phyloP scores from a whole-genome alignment of 768 basidiomycete genomes.

The Roridomyces roridus region DNA sequence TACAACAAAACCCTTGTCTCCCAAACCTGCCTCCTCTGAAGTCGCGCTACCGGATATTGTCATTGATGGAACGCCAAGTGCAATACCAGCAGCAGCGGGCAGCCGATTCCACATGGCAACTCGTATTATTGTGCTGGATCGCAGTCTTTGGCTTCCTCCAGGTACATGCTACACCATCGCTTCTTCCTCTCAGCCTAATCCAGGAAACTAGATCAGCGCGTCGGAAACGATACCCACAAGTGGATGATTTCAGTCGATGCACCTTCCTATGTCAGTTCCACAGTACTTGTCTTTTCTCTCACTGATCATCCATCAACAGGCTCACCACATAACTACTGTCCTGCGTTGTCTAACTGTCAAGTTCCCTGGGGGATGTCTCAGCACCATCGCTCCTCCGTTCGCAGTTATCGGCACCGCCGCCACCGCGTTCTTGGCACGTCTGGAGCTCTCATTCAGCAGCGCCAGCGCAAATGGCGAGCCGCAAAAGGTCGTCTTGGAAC shows the following conservation, averaged over 20 bases:
- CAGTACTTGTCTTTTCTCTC: background rate
- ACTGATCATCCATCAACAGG: conserved; percentile 28
- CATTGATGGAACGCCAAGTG: conserved; percentile 17
- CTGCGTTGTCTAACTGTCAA: conserved; percentile 46
- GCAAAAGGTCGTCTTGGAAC: conserved; percentile 51
- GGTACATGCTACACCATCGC: conserved; percentile 36
- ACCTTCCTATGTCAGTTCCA: conserved; percentile 52
- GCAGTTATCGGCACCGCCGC: conserved; percentile 47
- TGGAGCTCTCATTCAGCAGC: conserved; percentile 52
- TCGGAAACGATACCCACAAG: conserved; percentile 44
- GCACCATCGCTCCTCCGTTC: conserved; percentile 48
- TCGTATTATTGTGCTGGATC: conserved; percentile 54
- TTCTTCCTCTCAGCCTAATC: background rate
- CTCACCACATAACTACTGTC: conserved; percentile 52
- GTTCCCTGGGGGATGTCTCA: conserved; percentile 28
- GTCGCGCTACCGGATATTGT: background rate
- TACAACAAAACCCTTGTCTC: background rate
- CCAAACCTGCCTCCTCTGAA: background rate
- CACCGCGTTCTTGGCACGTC: conserved; percentile 51
- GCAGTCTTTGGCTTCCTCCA: conserved; percentile 51
- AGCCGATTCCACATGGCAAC: conserved; percentile 58
- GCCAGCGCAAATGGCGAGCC: conserved; percentile 27
- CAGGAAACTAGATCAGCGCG: conserved; percentile 35
- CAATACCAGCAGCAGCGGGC: conserved; percentile 26
- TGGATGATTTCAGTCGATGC: conserved; percentile 64